phyloP scores from a whole-genome alignment of 106 monocot species.

The Dactylorhiza incarnata region DNA sequence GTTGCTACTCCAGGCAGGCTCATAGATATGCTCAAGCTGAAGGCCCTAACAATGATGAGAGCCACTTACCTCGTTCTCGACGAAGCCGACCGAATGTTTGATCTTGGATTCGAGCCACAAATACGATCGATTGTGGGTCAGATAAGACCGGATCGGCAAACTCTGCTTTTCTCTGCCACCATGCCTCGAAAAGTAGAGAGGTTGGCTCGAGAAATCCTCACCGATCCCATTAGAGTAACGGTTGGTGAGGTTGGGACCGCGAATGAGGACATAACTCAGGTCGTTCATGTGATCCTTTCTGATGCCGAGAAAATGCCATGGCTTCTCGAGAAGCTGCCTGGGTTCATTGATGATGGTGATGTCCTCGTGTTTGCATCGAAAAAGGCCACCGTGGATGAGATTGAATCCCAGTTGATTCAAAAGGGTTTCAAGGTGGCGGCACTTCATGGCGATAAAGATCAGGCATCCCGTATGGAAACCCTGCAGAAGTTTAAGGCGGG shows the following conservation, averaged over 20 bases:
- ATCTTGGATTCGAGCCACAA: conserved; percentile 98
- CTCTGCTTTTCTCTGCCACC: conserved; percentile 91
- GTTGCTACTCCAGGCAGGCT: conserved; percentile 93
- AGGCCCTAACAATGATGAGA: conserved; percentile 69
- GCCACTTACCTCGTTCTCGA: conserved; percentile 91
- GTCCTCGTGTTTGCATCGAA: conserved; percentile 93
- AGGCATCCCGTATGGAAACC: conserved; percentile 92
- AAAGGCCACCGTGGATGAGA: conserved; percentile 80
- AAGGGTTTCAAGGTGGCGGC: conserved; percentile 72
- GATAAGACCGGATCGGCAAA: conserved; percentile 90
- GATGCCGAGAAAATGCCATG: conserved; percentile 88
- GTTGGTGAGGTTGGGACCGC: conserved; percentile 91
- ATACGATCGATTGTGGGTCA: conserved; percentile 90
- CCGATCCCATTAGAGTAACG: conserved; percentile 79
- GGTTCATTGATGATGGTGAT: conserved; percentile 84
- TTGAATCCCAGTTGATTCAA: conserved; percentile 60
- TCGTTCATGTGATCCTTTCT: conserved; percentile 75
- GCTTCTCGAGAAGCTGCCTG: conserved; percentile 76
- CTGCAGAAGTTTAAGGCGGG: conserved; percentile 89
- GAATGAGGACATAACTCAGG: conserved; percentile 93
- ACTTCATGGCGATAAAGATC: conserved; percentile 97
- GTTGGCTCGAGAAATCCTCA: conserved; percentile 75
- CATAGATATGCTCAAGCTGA: conserved; percentile 93
- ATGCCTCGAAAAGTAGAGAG: conserved; percentile 90
- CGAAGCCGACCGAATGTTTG: conserved; percentile 99